phyloP scores from a whole-genome alignment of 192 early-diverging fungal genomes.

The Funneliformis mosseae region DNA sequence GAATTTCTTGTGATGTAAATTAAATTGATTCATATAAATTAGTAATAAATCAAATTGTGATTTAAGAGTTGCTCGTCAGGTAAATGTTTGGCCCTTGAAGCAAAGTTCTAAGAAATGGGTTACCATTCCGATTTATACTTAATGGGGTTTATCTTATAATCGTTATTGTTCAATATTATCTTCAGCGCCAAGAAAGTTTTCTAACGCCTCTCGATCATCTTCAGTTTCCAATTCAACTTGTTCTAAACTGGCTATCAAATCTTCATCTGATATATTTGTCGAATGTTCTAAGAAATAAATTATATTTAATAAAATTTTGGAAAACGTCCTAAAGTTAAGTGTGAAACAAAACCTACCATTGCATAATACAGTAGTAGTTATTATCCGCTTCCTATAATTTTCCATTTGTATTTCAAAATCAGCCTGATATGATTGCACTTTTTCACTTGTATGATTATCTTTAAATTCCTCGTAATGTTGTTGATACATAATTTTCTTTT shows the following conservation, averaged over 20 bases:
- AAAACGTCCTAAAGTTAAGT: background rate
- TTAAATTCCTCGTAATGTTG: constrained; percentile 23
- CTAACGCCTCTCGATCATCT: constrained; percentile 32
- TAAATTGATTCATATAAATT: no score
- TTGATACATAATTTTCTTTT: constrained; percentile 1
- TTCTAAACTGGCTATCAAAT: constrained; percentile 17
- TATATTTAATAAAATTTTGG: background rate
- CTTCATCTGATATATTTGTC: background rate
- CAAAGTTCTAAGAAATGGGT: no score
- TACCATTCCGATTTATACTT: no score
- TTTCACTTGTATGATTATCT: constrained; percentile 6
- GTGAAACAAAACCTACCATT: background rate
- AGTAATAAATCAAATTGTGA: no score
- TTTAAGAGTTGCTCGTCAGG: no score
- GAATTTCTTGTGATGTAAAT: no score
- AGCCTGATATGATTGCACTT: constrained; percentile 11
- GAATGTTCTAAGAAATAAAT: background rate
- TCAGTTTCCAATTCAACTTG: constrained; percentile 17
- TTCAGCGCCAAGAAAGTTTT: constrained; percentile 28
- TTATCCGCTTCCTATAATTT: constrained; percentile 17
- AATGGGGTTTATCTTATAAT: no score
- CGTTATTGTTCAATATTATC: background rate
- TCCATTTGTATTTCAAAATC: constrained; percentile 34
- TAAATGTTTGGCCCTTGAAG: no score
- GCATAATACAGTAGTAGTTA: background rate